Percentiles rank a stretch among this genome's conserved stretches.
Evolutionary conservation across 768 basidiomycete species (phyloP).

Genomic region (Mycena belliarum): DNA sequence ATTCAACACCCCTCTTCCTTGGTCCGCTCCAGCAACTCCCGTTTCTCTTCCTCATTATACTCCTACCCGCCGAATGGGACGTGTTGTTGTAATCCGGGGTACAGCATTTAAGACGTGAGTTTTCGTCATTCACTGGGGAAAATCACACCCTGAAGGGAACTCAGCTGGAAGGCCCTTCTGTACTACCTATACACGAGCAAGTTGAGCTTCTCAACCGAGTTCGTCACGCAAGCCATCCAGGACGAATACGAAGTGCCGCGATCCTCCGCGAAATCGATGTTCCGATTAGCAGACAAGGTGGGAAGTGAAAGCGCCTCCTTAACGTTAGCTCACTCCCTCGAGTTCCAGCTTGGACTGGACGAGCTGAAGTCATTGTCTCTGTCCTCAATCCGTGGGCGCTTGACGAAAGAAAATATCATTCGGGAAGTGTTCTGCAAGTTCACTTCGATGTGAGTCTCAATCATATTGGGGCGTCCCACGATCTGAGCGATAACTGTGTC

Average conservation of each 20-base stretch:
- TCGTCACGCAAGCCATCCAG: slow-evolving; percentile 11
- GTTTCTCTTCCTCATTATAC: neutral
- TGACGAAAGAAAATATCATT: slow-evolving; percentile 1
- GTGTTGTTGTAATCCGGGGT: slow-evolving; percentile 16
- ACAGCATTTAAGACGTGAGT: slow-evolving; percentile 25
- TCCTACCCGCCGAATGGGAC: neutral
- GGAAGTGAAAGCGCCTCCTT: no score
- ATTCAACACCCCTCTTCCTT: no score
- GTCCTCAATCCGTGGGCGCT: neutral
- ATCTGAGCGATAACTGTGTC: no score
- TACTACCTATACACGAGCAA: slow-evolving; percentile 40
- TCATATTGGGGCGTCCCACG: neutral
- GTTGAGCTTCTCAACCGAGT: slow-evolving; percentile 31
- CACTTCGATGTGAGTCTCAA: slow-evolving; percentile 4
- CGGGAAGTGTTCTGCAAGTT: slow-evolving; percentile 8
- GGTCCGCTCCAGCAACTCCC: no score
- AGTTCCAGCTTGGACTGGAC: neutral
- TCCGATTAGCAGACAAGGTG: slow-evolving; percentile 42
- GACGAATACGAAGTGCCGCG: slow-evolving; percentile 1
- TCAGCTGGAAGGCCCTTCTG: slow-evolving; percentile 40
- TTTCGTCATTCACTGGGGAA: neutral
- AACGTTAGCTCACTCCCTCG: no score
- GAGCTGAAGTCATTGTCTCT: slow-evolving; percentile 4
- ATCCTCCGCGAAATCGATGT: slow-evolving; percentile 48
- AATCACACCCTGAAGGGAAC: no score